Evolutionary conservation across 305 asterid species (phyloP), one percentile per base, ranked within the genome.

Genomic region (Plantago lanceolata): DNA sequence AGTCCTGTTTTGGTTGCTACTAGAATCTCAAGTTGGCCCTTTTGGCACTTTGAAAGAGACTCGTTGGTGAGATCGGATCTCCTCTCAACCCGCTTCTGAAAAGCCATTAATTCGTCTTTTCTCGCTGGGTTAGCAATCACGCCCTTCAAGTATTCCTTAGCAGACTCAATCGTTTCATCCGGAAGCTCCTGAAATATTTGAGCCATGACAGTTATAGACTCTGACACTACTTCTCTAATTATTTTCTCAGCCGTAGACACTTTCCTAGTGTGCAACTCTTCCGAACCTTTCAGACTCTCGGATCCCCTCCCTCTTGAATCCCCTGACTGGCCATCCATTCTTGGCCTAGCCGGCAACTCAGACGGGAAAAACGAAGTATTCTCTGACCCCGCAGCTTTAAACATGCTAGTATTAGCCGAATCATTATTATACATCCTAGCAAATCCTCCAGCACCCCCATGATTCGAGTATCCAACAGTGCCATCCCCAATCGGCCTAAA

Each of bases 401-500:
- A 75, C 54, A 82, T 69, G 71, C 88, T 69, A 65, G 72, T 81
- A 63, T 71, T 78, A 69, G 74, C 52, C 5, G 85, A 77, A 64
- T 90, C 95, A 71, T 80, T 89, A 70, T 68, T 82, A 48, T 71
- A 71, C 14, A 67, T 59, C 54, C 64, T 33, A 19, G 75, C 81
- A 57, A 76, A 69, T 61, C 71, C 77, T 48, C 86, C 83, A 47
- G 78, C 82, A 44, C 81, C 79, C 14, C 74, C 81, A 70, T 75
- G 80, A 72, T 78, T 83, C 20, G 82, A 59, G 72, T 87, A 78
- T 20, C 88, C 87, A 69, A 92, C 94, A 59, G 82, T 83, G 16
- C 94, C 95, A 65, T 89, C 97, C 21, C 95, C 97, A 57, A 82
- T 66, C 0, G 98, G 96, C 78, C 96, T 82, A 59, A 92, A 92